Evolutionary conservation across 441 rosid genomes (phyloP), one percentile per base, ranked within the genome.

Genomic region (Euphorbia celastroides): DNA sequence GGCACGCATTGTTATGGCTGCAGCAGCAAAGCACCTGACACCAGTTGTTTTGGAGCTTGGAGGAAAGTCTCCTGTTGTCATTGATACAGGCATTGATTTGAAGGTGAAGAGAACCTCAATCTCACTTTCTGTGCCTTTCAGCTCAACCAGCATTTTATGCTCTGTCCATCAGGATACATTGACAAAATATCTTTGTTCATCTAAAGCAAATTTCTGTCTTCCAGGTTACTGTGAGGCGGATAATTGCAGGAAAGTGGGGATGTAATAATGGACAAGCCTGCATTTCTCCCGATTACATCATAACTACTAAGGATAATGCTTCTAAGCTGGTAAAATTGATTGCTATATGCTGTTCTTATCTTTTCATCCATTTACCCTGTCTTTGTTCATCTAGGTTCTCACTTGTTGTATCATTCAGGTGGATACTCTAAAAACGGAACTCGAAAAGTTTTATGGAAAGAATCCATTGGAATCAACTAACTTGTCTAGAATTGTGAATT

Each of bases 1-100:
- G 65, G 96, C 72, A 36, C 90, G 87, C n/a, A 80, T 89, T 74
- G 83, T 89, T 75, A 83, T 87, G 93, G 82, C 85, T 62, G 92
- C 96, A 69, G 96, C 93, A 56, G 88, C 93, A 28, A 89, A 84
- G 84, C 86, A 89, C 80, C 86, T 89, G 27, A 89, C 96, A 57
- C 96, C 96, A 3, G 90, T 89, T 61, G 31, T 80, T 62, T 75
- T 89, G 82, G 96, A 88, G 75, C 89, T 88, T 61, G 96, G 96
- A 72, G 96, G 96, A 67, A 89, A 89, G 73, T 76, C 71, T 72
- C 92, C 96, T 10, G 92, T 74, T 54, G 79, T 89, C 22, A 75
- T 89, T 72, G 96, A 83, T 77, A 76, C 86, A 25, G 81, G 67
- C 66, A 63, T 87, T 65, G 68, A 89, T 72, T 76, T 87, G 46